Base-by-base conservation (phyloP, 2,329 filamentous ascomycete species). In the Fusarium subglutinans region DNA sequence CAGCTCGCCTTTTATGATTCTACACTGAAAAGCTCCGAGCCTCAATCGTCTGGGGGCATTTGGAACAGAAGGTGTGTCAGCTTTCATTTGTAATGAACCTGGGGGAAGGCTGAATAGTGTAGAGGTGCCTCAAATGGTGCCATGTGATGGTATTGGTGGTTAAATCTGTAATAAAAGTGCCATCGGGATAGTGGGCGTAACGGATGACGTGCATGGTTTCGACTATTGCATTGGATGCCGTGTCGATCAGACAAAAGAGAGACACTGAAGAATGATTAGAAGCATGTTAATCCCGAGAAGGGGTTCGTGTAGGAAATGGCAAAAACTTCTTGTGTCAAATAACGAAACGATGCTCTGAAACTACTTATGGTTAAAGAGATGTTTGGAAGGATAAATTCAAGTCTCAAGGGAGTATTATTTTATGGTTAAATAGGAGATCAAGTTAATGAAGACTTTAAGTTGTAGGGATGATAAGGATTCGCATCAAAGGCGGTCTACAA, bases 261-360 rank as follows among this genome's bases (percentile, higher is more conserved):
- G 6, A 38, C 24, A 65, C 53, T 22, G 22, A 55, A 22, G 63
- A 43, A 63, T 53, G n/a, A 38, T 45, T n/a, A 62, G 41, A 28
- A 68, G 54, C 14, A 63, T 56, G 30, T 43, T 61, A 26, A 70
- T 54, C 37, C 67, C 50, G 22, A 65, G 47, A 59, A 67, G 60
- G 41, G 73, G 69, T 12, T 45, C 37, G 55, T 63, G 57, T 41
- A 70, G 37, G 11, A 53, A 64, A 53, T 61, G 53, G 20, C 37
- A 38, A 20, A 40, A 53, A 43, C n/a, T 24, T 26, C 30, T 47
- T 28, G 45, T 40, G 17, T 57, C 37, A 26, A 63, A 33, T 61
- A 28, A 43, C 28, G 24, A 63, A 37, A 26, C 20, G 41, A 54
- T 44, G 8, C 30, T 48, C 6, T 28, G 24, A 41, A 30, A 14